Evolutionary conservation across 1,284 basidiomycete species (phyloP).

Genomic region (Sparassis latifolia): DNA sequence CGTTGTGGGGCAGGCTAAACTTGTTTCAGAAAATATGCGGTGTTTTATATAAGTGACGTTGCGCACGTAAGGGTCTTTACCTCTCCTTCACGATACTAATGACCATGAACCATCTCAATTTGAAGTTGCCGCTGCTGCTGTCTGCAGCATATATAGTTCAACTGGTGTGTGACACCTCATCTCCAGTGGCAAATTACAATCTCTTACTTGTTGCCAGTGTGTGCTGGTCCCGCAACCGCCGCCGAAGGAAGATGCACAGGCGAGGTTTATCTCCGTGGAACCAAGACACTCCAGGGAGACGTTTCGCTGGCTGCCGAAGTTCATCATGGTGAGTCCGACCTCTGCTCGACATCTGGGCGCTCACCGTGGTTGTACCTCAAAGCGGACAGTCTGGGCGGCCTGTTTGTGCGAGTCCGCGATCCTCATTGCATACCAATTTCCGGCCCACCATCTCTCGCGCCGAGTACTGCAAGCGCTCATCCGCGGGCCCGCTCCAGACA

Average conservation of each 20-base stretch:
- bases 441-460: background rate
- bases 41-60: no score
- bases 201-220: background rate
- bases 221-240: background rate
- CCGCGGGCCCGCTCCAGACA: background rate
- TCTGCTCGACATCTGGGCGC: background rate
- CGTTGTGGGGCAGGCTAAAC: no score
- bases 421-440: background rate
- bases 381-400: slow-evolving; percentile 3
- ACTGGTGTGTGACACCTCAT: background rate
- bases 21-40: no score
- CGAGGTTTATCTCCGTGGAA: slow-evolving; percentile 2
- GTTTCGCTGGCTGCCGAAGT: slow-evolving; percentile 3
- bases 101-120: no score
- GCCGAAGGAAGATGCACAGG: slow-evolving; percentile 2
- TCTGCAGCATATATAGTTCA: slow-evolving; percentile 2
- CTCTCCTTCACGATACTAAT: no score
- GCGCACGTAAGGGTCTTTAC: no score
- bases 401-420: slow-evolving; percentile 22
- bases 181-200: background rate
- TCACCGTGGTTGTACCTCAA: background rate
- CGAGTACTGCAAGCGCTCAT: background rate
- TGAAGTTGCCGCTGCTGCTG: slow-evolving; percentile 4
- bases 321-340: slow-evolving; percentile 2
- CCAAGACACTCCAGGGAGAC: background rate